Base-by-base conservation (phyloP, 2,329 filamentous ascomycete species). In the Ophiocordyceps camponoti-leonardi region DNA sequence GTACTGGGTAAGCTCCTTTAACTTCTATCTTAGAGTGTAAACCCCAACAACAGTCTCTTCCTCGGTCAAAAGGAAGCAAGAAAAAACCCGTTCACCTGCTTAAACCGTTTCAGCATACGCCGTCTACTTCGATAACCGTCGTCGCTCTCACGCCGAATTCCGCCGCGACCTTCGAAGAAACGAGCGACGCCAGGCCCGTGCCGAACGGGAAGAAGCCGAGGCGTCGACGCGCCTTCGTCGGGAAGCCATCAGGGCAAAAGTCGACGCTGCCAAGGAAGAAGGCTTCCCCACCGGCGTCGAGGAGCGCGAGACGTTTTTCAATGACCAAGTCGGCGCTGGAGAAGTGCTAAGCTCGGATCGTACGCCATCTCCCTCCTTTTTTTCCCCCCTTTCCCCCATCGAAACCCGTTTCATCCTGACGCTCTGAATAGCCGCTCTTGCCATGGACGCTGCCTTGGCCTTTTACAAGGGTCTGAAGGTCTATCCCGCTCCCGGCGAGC, bases 381-480 rank as follows among this genome's bases (percentile, higher is more conserved):
- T n/a, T n/a, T n/a, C 26, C 7, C 4, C 26, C 26, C 26, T 16
- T 39, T 39, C 46, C 42, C 46, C 7, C 39, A 10, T 16, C 23
- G 20, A 33, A 19, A 13, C 31, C n/a, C 23, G 6, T 33, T 33
- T 14, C 31, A 18, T 37, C n/a, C 43, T 44, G 8, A 40, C 42
- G 12, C 28, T 33, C 30, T 14, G 18, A 18, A 20, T 12, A 42
- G 23, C 23, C 13, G 13, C 23, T 54, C 84, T 80, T 80, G 54
- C 74, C 39, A 65, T 94, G 48, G 88, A 95, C 53, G 86, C 92
- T 44, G 90, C 92, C 43, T 71, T 96, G 49, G 86, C 85, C 64
- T 98, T 98, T 69, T 98, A 96, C 77, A 93, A 88, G 74, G 92
- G 88, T 41, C 77, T 98, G 54, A 98, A 98, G 76, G 92, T 96